Evolutionary conservation across 768 basidiomycete genomes (phyloP).

Genomic region (Suillus alpinus): DNA sequence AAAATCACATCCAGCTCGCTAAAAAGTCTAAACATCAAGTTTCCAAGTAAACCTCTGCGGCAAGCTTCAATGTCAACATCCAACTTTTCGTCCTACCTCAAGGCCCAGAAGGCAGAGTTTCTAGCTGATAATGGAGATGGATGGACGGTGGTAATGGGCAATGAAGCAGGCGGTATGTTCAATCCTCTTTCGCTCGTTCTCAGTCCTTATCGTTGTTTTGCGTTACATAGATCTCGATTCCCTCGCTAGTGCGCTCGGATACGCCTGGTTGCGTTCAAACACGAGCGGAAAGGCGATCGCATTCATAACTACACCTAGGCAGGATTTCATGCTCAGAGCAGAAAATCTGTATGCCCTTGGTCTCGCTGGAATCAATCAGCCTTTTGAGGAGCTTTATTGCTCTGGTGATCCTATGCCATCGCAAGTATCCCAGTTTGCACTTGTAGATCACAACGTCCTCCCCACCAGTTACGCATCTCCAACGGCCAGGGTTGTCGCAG

Average conservation of each 20-base stretch:
- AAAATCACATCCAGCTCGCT: background rate
- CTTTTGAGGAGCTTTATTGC: slow-evolving; percentile 56
- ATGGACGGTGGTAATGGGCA: slow-evolving; percentile 92
- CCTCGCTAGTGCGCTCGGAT: slow-evolving; percentile 81
- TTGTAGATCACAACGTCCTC: slow-evolving; percentile 91
- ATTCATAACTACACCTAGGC: slow-evolving; percentile 63
- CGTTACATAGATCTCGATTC: slow-evolving; percentile 77
- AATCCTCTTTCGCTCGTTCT: background rate
- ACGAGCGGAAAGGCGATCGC: slow-evolving; percentile 59
- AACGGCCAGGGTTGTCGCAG: slow-evolving; percentile 56
- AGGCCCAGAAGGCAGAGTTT: slow-evolving; percentile 56
- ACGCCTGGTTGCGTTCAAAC: slow-evolving; percentile 66
- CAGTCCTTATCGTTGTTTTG: slow-evolving; percentile 1
- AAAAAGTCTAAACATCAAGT: background rate
- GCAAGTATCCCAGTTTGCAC: slow-evolving; percentile 55
- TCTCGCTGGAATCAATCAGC: background rate
- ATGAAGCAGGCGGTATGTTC: slow-evolving; percentile 86
- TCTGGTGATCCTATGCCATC: slow-evolving; percentile 52
- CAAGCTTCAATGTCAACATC: slow-evolving; percentile 17
- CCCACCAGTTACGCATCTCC: slow-evolving; percentile 38
- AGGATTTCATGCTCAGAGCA: slow-evolving; percentile 75
- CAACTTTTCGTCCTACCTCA: slow-evolving; percentile 38
- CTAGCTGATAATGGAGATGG: slow-evolving; percentile 53
- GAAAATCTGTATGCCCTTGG: background rate
- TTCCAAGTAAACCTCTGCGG: background rate